These are phyloP conservation scores for Talaromyces ruber DNA, from an alignment of 495 filamentous ascomycete species.

Conservation along the genomic window DNA sequence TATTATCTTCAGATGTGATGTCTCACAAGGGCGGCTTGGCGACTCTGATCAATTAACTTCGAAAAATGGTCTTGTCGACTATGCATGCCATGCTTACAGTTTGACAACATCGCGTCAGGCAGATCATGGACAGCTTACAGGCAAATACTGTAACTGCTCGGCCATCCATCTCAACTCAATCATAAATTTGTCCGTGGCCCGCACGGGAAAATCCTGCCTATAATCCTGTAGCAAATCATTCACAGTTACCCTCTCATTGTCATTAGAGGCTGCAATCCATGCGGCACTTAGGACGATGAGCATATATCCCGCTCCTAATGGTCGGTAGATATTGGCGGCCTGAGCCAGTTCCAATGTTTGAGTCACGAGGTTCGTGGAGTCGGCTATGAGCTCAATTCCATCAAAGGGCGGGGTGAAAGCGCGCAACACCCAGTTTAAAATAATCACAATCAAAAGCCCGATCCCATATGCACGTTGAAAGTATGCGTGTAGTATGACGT, in stretches of 20 bases:
- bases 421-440: conserved; percentile 25
- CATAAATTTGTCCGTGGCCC: background rate
- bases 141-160: background rate
- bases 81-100: background rate
- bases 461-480: conserved; percentile 27
- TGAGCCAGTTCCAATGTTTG: conserved; percentile 23
- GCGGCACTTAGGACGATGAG: conserved; percentile 19
- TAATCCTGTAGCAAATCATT: conserved; percentile 17
- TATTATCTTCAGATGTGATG: background rate
- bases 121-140: background rate
- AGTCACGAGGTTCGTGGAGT: conserved; percentile 16
- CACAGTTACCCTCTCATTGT: conserved; percentile 8
- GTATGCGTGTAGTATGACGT: conserved; percentile 16
- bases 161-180: background rate
- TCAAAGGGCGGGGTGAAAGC: conserved; percentile 12
- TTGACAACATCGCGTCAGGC: background rate
- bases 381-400: conserved; percentile 2
- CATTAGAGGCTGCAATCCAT: conserved; percentile 19
- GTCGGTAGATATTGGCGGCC: conserved; percentile 17
- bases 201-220: conserved; percentile 15
- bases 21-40: too few relatives aligned
- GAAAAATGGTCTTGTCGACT: background rate
- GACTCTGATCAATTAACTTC: background rate
- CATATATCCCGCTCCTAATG: conserved; percentile 26
- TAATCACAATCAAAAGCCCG: conserved; percentile 18